Base-by-base conservation (phyloP, 805 yeast species). In the Brettanomyces custersianus region DNA sequence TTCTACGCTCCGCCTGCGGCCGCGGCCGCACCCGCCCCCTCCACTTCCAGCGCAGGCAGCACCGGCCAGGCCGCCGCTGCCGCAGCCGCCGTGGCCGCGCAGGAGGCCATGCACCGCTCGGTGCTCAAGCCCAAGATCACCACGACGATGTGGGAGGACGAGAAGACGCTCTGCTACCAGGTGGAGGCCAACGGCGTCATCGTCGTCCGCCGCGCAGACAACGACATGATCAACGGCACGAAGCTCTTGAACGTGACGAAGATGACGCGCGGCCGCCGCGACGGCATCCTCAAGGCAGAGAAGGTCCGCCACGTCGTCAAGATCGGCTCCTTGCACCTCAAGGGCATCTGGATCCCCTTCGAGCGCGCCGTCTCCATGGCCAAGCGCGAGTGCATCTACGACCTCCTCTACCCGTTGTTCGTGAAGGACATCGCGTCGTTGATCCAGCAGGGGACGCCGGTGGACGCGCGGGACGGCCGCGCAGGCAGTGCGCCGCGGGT, bases 61-160 rank as follows among this genome's bases (percentile, higher is more conserved):
- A 7, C 24, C 10, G 24, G 12, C n/a, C 9, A 13, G 16, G 19
- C 35, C n/a, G 21, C 29, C 9, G 13, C 19, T 12, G 19, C 35
- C 9, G 13, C 33, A 18, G 22, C 2, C 10, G 13, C 33, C 9
- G 33, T 22, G 20, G 19, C 35, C 9, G 20, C 21, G 16, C 17
- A 29, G 9, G 23, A 10, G 11, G 24, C 5, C 9, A 11, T 17
- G 24, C 36, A 27, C 7, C 12, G 29, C 12, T 23, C 29, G 20
- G 35, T 32, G 17, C 21, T 32, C 10, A 32, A 32, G 22, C 84
- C 65, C 3, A 63, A 79, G 42, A 75, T 77, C 38, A 76, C 83
- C 31, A 77, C 84, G 18, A 77, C 83, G 11, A 75, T 76, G 77
- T 77, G 83, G 83, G 82, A 76, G 54, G 82, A 76, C 48, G 82